Evolutionary conservation across 2,329 filamentous ascomycete species (phyloP), one percentile per base, ranked within the genome.

Genomic region (Elsinoe australis): DNA sequence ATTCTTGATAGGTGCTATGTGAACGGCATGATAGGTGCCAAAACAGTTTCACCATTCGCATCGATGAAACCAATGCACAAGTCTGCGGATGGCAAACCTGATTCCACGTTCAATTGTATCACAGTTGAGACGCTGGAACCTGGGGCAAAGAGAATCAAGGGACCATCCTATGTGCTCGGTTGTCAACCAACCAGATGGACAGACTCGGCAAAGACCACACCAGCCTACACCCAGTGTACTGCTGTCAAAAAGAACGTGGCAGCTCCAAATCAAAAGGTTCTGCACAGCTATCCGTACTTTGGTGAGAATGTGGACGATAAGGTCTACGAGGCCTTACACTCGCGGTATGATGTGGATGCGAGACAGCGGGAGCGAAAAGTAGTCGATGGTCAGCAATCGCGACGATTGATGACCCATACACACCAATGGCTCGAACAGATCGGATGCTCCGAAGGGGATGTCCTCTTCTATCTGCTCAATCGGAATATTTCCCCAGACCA

Each of bases 201-300:
- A 26, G 33, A 48, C 34, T n/a, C 17, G 8, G 21, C 14, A 32
- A 31, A 31, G 24, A 22, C 31, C 18, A 19, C 69, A 17, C 69
- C 69, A 2, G 51, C 50, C 7, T 71, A 68, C 53, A 63, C 60
- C 2, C 65, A 69, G 49, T 71, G 67, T 51, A 63, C 68, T n/a
- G 63, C 58, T 31, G 56, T 71, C 34, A 63, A 61, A 41, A 54
- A 63, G 31, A 72, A 67, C 48, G 56, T 71, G 3, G 62, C 72
- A 0, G 61, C 64, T 3, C 60, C 64, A 10, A 71, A 71, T 44
- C 59, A 64, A 24, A 63, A 56, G 1, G 66, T 60, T 18, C 49
- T 71, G n/a, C 59, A 67, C n/a, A 61, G 62, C 17, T 66, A 62
- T 57, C 65, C 65, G 2, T 67, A 67, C 50, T 66, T 68, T 48